Percentiles rank a stretch among this genome's conserved stretches.
Evolutionary conservation across 768 basidiomycete genomes (phyloP).

Genomic region (Chalciporus sphaerocephalus): DNA sequence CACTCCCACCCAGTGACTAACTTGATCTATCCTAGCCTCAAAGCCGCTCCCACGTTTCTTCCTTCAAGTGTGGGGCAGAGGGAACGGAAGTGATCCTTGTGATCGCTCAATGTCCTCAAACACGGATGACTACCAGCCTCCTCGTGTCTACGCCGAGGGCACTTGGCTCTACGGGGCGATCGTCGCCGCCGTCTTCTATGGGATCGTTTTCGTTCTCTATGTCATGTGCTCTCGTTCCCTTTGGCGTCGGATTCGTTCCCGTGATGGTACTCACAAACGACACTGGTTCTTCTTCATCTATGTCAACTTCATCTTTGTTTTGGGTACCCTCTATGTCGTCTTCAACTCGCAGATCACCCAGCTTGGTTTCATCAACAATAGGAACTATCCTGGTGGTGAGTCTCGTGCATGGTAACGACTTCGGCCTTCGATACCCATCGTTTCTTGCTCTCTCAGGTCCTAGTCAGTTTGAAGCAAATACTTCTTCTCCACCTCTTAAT

Average conservation of each 20-base stretch:
- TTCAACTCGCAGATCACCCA: conserved; percentile 26
- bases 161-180: conserved; percentile 31
- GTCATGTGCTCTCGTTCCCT: conserved; percentile 26
- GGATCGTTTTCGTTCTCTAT: conserved; percentile 24
- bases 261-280: conserved; percentile 7
- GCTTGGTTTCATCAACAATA: conserved; percentile 28
- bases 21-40: background rate
- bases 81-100: background rate
- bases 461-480: conserved; percentile 21
- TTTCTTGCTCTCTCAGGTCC: conserved; percentile 17
- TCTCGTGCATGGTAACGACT: background rate
- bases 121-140: conserved; percentile 9
- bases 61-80: background rate
- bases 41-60: conserved; percentile 5
- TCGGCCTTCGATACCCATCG: background rate
- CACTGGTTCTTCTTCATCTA: conserved; percentile 29
- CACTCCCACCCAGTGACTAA: background rate
- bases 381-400: conserved; percentile 31
- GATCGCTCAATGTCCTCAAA: conserved; percentile 14
- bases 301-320: conserved; percentile 25
- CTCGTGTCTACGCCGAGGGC: conserved; percentile 21
- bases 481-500: conserved; percentile 25
- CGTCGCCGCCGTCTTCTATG: conserved; percentile 26
- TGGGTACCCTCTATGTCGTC: conserved; percentile 27
- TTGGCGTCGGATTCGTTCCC: conserved; percentile 20